Conservation (phyloP, 495 filamentous ascomycete genomes). For the Neurospora africana region DNA sequence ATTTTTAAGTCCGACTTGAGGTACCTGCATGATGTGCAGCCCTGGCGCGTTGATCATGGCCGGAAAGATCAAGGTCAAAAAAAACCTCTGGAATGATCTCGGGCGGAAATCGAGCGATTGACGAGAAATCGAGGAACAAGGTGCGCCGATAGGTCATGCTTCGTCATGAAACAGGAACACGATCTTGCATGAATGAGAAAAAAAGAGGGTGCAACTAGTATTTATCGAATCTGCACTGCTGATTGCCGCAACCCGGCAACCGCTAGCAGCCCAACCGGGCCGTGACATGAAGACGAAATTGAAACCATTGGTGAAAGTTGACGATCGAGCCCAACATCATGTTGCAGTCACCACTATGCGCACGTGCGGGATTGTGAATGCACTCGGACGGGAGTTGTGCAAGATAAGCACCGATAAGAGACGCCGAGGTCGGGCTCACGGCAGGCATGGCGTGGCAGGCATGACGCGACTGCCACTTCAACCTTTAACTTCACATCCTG, state of each 20-base stretch:
- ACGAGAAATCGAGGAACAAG: background rate
- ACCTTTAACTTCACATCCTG: background rate
- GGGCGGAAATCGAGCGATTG: background rate
- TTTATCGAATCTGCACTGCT: background rate
- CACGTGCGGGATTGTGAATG: background rate
- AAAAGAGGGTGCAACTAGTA: background rate
- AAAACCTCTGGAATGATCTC: background rate
- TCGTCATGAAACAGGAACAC: slow-evolving; percentile 2
- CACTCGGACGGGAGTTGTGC: background rate
- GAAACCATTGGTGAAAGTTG: background rate
- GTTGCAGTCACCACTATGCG: background rate
- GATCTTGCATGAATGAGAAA: background rate
- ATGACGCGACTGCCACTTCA: background rate
- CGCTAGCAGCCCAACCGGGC: background rate
- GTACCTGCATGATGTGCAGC: slow-evolving; percentile 13
- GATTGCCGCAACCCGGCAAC: background rate
- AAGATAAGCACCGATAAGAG: background rate
- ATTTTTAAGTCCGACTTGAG: background rate
- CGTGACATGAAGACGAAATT: background rate
- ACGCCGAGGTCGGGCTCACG: background rate
- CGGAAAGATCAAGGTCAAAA: background rate
- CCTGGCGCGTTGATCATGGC: slow-evolving; percentile 4
- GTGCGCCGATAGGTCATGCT: background rate
- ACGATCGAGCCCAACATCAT: background rate
- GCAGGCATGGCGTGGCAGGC: background rate